A percentile compares a stretch with the other conserved stretches of the same genome.
Conservation (phyloP, 345 rosid species). For the Camelina sativa region DNA sequence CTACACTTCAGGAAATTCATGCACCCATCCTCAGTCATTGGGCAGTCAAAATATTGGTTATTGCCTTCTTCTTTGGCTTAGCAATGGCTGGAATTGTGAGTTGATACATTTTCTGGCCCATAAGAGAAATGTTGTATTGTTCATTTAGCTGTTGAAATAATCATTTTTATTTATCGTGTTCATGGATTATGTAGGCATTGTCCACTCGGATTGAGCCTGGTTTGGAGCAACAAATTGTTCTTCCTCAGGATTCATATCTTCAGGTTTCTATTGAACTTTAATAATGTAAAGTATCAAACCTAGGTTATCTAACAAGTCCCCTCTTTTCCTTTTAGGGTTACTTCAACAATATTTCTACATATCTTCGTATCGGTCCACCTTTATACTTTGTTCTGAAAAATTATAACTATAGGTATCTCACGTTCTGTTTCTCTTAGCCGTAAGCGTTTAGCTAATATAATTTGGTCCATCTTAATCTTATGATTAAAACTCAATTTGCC, state of each 20-base stretch:
- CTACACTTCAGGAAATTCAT: slow-evolving; percentile 69
- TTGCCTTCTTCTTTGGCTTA: slow-evolving; percentile 76
- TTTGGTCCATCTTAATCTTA: slow-evolving; percentile 30
- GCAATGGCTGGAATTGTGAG: slow-evolving; percentile 88
- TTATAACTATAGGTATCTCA: slow-evolving; percentile 81
- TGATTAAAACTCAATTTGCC: slow-evolving; percentile 39
- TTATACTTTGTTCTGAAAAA: slow-evolving; percentile 91
- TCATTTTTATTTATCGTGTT: slow-evolving; percentile 30
- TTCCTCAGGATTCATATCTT: slow-evolving; percentile 94
- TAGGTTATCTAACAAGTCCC: slow-evolving; percentile 32
- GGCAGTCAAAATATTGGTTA: slow-evolving; percentile 78
- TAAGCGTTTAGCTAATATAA: slow-evolving; percentile 9
- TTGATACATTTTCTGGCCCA: slow-evolving; percentile 35
- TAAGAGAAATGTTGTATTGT: neutral
- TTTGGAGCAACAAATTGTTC: slow-evolving; percentile 94
- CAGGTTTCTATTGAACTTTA: slow-evolving; percentile 61
- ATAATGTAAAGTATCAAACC: neutral
- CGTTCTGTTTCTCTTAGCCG: slow-evolving; percentile 20
- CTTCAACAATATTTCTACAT: slow-evolving; percentile 73
- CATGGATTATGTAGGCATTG: slow-evolving; percentile 63
- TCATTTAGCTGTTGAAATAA: neutral
- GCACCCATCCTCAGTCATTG: slow-evolving; percentile 80
- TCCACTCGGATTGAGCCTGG: slow-evolving; percentile 92
- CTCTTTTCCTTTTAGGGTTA: slow-evolving; percentile 66
- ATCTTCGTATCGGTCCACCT: slow-evolving; percentile 95